Conservation (phyloP, 1,284 basidiomycete species). For the Malassezia sp. region DNA sequence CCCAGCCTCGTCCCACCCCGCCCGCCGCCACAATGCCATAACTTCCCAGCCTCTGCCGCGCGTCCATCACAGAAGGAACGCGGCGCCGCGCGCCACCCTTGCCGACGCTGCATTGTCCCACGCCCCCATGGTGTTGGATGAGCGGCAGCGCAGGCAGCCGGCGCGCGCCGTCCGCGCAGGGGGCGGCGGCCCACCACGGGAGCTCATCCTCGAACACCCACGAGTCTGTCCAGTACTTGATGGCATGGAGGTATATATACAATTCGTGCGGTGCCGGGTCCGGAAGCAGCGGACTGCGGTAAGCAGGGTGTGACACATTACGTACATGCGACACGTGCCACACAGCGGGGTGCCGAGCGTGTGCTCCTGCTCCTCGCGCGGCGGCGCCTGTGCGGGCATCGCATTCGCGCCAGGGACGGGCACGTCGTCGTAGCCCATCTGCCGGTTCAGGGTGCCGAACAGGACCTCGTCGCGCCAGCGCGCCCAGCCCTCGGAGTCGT, state of each 20-base stretch:
- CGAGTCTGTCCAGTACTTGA: conserved; percentile 45
- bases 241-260: conserved; percentile 44
- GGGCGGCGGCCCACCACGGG: conserved; percentile 41
- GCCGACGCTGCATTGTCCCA: neutral
- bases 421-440: conserved; percentile 31
- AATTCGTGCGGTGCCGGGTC: conserved; percentile 39
- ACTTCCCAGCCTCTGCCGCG: too few relatives aligned
- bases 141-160: conserved; percentile 3
- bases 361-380: conserved; percentile 16
- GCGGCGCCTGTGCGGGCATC: conserved; percentile 18
- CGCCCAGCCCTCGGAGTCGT: conserved; percentile 42
- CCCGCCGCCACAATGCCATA: too few relatives aligned
- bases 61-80: neutral
- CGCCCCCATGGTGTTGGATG: conserved; percentile 1
- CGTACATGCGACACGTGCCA: conserved; percentile 30
- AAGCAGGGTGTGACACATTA: too few relatives aligned
- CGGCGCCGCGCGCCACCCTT: conserved; percentile 5
- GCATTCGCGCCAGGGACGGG: conserved; percentile 38
- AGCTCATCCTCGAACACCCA: conserved; percentile 43
- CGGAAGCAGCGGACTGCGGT: conserved; percentile 24
- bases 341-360: conserved; percentile 26
- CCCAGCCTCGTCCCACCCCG: too few relatives aligned
- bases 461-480: conserved; percentile 43
- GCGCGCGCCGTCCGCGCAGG: conserved; percentile 19
- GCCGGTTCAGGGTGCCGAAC: conserved; percentile 31